Evolutionary conservation across 495 filamentous ascomycete genomes (phyloP).

Genomic region (Thermothielavioides terrestris): DNA sequence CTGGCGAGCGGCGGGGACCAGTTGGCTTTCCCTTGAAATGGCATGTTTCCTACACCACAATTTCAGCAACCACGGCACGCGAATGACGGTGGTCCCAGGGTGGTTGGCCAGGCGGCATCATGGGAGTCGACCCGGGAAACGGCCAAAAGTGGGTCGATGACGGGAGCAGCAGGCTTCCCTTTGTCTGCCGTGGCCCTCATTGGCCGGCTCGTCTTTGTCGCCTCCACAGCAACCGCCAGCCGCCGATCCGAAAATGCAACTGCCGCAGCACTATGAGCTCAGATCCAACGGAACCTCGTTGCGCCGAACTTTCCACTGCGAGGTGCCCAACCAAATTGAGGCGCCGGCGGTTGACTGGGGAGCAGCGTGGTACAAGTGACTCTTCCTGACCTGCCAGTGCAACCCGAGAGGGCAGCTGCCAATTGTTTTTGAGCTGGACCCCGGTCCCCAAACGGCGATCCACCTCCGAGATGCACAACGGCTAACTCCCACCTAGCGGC

Average conservation of each 20-base stretch:
- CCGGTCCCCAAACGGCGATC: neutral
- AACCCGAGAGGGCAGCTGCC: neutral
- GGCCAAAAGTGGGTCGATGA: slow-evolving; percentile 20
- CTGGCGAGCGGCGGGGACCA: neutral
- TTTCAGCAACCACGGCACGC: neutral
- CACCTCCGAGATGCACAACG: neutral
- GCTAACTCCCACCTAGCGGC: too few relatives aligned
- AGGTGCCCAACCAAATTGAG: neutral
- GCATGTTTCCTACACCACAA: neutral
- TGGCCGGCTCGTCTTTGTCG: neutral
- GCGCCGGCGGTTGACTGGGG: slow-evolving; percentile 9
- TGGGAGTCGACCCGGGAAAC: slow-evolving; percentile 11
- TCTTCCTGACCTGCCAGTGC: neutral
- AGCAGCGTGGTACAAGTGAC: slow-evolving; percentile 14
- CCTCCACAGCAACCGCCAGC: neutral
- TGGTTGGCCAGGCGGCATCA: slow-evolving; percentile 12
- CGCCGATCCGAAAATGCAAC: neutral
- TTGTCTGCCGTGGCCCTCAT: neutral
- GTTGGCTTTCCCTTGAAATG: slow-evolving; percentile 2
- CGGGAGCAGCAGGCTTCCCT: slow-evolving; percentile 7
- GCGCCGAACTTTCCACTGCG: neutral
- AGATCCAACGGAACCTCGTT: neutral
- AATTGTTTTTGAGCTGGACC: neutral
- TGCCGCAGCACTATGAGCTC: neutral
- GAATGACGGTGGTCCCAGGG: neutral